Conservation (phyloP, 257 asterid species). For the Fraxinus anomala region DNA sequence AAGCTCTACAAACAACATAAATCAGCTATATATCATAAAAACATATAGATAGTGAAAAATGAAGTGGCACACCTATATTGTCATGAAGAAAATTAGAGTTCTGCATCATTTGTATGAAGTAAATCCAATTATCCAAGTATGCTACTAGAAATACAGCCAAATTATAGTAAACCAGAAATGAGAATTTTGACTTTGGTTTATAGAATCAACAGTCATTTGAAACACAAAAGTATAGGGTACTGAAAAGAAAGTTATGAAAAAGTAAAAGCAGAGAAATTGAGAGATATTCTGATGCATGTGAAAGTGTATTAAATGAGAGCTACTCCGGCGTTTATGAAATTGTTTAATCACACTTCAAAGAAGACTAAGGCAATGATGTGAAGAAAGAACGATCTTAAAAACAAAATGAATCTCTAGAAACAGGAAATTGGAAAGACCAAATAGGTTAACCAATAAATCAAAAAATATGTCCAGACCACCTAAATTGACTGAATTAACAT, state of each 20-base stretch:
- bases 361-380: background rate
- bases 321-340: background rate
- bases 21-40: conserved; percentile 9
- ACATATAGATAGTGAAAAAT: background rate
- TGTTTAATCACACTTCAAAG: conserved; percentile 3
- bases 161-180: background rate
- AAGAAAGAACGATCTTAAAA: background rate
- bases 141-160: background rate
- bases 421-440: background rate
- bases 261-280: conserved; percentile 13
- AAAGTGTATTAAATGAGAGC: background rate
- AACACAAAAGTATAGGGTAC: background rate
- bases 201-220: background rate
- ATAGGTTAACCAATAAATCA: conserved; percentile 3
- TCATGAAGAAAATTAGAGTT: background rate
- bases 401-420: background rate
- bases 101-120: background rate
- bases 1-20: conserved; percentile 26
- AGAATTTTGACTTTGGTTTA: background rate
- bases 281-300: background rate
- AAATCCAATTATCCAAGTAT: background rate
- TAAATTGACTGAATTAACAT: background rate
- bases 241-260: background rate
- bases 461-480: background rate
- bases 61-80: conserved; percentile 16